phyloP scores from a whole-genome alignment of 805 yeast genomes.

The Blastobotrys attinorum region DNA sequence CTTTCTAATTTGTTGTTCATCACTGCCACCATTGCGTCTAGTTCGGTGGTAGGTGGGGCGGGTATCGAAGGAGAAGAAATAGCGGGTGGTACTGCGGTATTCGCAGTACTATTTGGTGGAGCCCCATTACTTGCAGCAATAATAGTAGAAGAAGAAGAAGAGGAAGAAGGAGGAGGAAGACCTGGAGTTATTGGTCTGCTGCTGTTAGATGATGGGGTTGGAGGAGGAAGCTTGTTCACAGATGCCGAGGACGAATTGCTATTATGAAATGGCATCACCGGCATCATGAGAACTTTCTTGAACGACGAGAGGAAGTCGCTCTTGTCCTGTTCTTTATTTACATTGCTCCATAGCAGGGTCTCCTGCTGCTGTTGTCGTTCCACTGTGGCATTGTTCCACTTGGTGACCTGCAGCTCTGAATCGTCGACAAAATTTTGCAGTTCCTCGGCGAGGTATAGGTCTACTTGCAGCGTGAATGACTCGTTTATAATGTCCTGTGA shows the following conservation, averaged over 20 bases:
- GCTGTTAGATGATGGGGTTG: too few relatives aligned
- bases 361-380: constrained; percentile 43
- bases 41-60: constrained; percentile 43
- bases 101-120: not conserved
- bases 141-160: not conserved
- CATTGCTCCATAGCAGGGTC: constrained; percentile 41
- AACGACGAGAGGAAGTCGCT: constrained; percentile 45
- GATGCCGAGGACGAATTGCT: not conserved
- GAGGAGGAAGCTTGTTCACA: not conserved
- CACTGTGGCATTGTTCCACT: constrained; percentile 29
- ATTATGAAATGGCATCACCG: constrained; percentile 21
- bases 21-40: constrained; percentile 75
- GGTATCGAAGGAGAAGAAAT: not conserved
- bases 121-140: not conserved
- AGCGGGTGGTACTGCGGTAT: not conserved
- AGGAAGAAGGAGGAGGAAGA: constrained; percentile 5
- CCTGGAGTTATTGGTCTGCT: not conserved
- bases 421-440: constrained; percentile 19
- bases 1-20: constrained; percentile 67
- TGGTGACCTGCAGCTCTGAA: constrained; percentile 23
- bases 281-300: constrained; percentile 38
- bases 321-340: constrained; percentile 37
- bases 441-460: constrained; percentile 26
- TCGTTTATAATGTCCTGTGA: constrained; percentile 20
- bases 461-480: constrained; percentile 23